Percentiles rank a stretch among this genome's conserved stretches.
Evolutionary conservation across 176 grass and related monocot species (phyloP).

Genomic region (Aegilops longissima): DNA sequence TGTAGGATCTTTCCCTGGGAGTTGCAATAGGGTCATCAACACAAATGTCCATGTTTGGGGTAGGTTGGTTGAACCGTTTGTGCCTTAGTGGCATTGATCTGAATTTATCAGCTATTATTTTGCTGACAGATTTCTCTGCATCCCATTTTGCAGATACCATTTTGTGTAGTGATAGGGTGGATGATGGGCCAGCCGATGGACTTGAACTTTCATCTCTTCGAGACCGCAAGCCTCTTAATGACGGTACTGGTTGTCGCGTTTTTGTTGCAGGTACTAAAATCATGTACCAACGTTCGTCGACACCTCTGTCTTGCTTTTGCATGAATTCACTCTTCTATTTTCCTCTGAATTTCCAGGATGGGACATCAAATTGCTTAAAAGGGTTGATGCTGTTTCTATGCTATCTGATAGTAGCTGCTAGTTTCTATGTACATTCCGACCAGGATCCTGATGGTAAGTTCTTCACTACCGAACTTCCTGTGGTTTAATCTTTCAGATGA

Average conservation of each 20-base stretch:
- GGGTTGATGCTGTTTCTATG: conserved; percentile 82
- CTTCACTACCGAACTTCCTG: conserved; percentile 10
- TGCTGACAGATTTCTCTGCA: background rate
- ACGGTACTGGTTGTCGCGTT: conserved; percentile 74
- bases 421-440: conserved; percentile 79
- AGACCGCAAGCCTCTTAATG: conserved; percentile 73
- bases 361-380: conserved; percentile 82
- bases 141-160: conserved; percentile 64
- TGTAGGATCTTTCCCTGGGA: conserved; percentile 71
- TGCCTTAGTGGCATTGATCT: background rate
- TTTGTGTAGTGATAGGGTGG: conserved; percentile 72
- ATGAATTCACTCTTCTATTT: background rate
- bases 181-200: conserved; percentile 80
- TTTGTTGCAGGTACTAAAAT: conserved; percentile 64
- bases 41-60: conserved; percentile 90
- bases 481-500: background rate
- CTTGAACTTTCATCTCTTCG: conserved; percentile 83
- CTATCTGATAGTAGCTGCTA: conserved; percentile 81
- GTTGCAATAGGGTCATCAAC: conserved; percentile 80
- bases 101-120: conserved; percentile 8
- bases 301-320: background rate
- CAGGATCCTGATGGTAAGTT: conserved; percentile 42
- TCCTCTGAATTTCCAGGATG: conserved; percentile 48
- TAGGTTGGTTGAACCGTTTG: conserved; percentile 23
- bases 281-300: background rate